phyloP scores from a whole-genome alignment of 345 rosid genomes.

The Geranium rotundifolium region DNA sequence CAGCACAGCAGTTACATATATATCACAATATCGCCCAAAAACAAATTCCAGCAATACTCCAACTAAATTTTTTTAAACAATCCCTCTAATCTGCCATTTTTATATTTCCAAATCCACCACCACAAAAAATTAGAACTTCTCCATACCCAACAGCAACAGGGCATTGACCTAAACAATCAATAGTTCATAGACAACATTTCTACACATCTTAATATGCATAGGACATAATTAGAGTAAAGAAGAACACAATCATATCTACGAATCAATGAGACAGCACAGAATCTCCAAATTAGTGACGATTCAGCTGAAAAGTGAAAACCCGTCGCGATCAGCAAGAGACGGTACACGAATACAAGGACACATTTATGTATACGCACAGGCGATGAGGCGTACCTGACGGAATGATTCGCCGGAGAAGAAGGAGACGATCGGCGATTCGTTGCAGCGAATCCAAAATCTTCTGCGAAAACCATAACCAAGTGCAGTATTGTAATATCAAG shows the following conservation, averaged over 20 bases:
- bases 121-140: too few relatives aligned
- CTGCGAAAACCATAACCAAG: not conserved
- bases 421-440: constrained; percentile 2
- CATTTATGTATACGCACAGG: not conserved
- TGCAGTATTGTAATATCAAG: not conserved
- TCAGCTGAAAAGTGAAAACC: not conserved
- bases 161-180: not conserved
- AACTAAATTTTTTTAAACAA: too few relatives aligned
- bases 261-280: not conserved
- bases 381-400: constrained; percentile 4
- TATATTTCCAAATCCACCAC: not conserved
- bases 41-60: not conserved
- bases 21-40: not conserved
- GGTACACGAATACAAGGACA: not conserved
- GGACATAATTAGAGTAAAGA: too few relatives aligned
- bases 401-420: constrained; percentile 1
- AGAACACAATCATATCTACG: not conserved
- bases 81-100: too few relatives aligned
- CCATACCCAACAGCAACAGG: not conserved
- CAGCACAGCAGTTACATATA: not conserved
- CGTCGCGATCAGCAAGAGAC: not conserved
- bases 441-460: not conserved
- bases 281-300: not conserved
- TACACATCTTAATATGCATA: not conserved
- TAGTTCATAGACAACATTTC: not conserved